Evolutionary conservation across 345 rosid genomes (phyloP), one percentile per base, ranked within the genome.

Genomic region (Camelina sativa): DNA sequence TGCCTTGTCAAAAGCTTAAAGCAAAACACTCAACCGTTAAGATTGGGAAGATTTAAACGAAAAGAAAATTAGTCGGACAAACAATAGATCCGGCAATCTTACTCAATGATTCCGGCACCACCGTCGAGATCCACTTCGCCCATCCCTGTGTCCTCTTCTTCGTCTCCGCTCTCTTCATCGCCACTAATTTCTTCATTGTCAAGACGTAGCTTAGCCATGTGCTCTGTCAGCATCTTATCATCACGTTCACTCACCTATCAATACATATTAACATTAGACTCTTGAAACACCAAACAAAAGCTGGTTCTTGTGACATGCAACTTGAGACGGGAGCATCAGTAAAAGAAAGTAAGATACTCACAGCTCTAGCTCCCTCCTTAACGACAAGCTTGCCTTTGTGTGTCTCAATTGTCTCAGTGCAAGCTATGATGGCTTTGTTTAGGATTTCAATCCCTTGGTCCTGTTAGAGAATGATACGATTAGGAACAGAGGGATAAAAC

Each of bases 181-280:
- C 98, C 98, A 41, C 96, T 86, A 17, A 89, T 72, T 82, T 92
- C 99, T 79, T 92, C 98, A n/a, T 92, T 90, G 68, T 87, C 94
- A 15, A 78, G 75, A 15, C 83, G 59, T 72, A 95, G 84, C 84
- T 88, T 91, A 69, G 92, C 97, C 99, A 92, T 95, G 84, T 91
- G 96, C 79, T 96, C 99, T 4, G 97, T 92, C 11, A 96, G 88
- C 75, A 90, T 79, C 81, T 92, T 92, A 72, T 95, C 99, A 76
- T 95, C 99, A 17, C 97, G 76, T 82, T 95, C 99, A 50, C 99
- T 95, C 98, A 95, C 99, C 99, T 92, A 55, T 53, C 8, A 12
- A 63, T 19, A 43, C 17, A 67, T 51, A 40, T 69, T 35, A 28
- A 62, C 48, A 74, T 46, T 23, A n/a, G 23, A 9, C 51, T 65